Base-by-base conservation (phyloP, 768 basidiomycete genomes). In the Dictyophora rubrovolvata region DNA sequence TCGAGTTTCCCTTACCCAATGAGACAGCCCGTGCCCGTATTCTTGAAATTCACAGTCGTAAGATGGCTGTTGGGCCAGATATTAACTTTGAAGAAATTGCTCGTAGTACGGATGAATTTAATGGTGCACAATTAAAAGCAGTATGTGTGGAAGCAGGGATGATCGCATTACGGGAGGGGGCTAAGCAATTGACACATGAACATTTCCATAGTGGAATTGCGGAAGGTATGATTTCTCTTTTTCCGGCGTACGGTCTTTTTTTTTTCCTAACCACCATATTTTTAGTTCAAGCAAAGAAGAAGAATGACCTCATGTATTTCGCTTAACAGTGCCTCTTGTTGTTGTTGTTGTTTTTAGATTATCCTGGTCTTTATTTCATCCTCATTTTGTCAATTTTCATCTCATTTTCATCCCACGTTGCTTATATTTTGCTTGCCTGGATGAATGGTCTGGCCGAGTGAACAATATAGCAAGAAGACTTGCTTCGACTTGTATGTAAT, bases 71-170 rank as follows among this genome's bases (percentile, higher is more conserved):
- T 21, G 82, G 82, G 33, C 70, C 79, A 5, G 93, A 92, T 62
- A 93, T 99, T 68, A 98, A 98, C 77, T 99, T 86, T 70, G 93
- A 95, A 62, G 96, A 99, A 72, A 76, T 99, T 55, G 93, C 96
- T 11, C 79, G 95, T 67, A 94, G 90, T 70, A 94, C 96, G 51
- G 96, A 98, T 66, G 96, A 99, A 69, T 97, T 99, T 73, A 97
- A 98, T 68, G 95, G 85, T n/a, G 92, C 92, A 7, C 91, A 93
- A 70, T 73, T 96, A 66, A 96, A 97, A 76, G 96, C 95, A 0
- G 94, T 96, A 2, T 98, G 95, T 72, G 96, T 99, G 1, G 96
- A 99, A 74, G 96, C 96, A 46, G 96, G 96, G 60, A 99, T 99
- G 96, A 96, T 98, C 67, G 91, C 95, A 7, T 74, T 98, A 46